Conservation (phyloP, 1,284 basidiomycete species). For the Malassezia cuniculi region DNA sequence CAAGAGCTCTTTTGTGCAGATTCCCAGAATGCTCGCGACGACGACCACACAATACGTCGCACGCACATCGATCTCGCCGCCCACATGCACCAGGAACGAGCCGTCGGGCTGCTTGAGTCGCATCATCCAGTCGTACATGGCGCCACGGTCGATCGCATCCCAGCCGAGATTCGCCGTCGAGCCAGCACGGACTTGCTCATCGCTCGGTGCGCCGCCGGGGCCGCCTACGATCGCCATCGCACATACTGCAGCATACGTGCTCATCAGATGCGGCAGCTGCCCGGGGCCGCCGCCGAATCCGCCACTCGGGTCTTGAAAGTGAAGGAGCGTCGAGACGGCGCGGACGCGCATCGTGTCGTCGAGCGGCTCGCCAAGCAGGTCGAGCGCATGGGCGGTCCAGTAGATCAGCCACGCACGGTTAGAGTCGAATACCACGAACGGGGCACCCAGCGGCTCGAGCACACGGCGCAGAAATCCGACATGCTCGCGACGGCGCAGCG, state of each 20-base stretch:
- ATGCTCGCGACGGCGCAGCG: slow-evolving; percentile 29
- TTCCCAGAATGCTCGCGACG: slow-evolving; percentile 59
- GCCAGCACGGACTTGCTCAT: slow-evolving; percentile 45
- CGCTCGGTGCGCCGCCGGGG: slow-evolving; percentile 45
- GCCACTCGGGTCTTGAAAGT: slow-evolving; percentile 49
- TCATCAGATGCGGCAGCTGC: slow-evolving; percentile 73
- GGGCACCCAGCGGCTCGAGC: slow-evolving; percentile 31
- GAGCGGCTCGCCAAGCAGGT: slow-evolving; percentile 28
- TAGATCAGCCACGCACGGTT: slow-evolving; percentile 43
- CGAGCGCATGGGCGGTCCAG: slow-evolving; percentile 38
- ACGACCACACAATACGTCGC: slow-evolving; percentile 65
- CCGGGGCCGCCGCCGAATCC: slow-evolving; percentile 85
- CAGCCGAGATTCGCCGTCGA: slow-evolving; percentile 49
- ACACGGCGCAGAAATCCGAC: slow-evolving; percentile 30
- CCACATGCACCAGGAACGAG: slow-evolving; percentile 74
- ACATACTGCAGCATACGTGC: slow-evolving; percentile 79
- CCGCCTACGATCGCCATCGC: slow-evolving; percentile 69
- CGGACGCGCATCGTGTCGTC: slow-evolving; percentile 20
- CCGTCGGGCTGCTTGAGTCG: slow-evolving; percentile 86
- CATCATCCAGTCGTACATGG: slow-evolving; percentile 79
- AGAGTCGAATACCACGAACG: slow-evolving; percentile 35
- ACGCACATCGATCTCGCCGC: slow-evolving; percentile 84
- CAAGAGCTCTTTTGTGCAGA: slow-evolving; percentile 77
- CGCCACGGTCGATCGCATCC: slow-evolving; percentile 47
- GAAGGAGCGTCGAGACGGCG: slow-evolving; percentile 38